These are phyloP conservation scores for Apophysomyces ossiformis DNA, from an alignment of 371 early-diverging fungal species.

Conservation along the genomic window DNA sequence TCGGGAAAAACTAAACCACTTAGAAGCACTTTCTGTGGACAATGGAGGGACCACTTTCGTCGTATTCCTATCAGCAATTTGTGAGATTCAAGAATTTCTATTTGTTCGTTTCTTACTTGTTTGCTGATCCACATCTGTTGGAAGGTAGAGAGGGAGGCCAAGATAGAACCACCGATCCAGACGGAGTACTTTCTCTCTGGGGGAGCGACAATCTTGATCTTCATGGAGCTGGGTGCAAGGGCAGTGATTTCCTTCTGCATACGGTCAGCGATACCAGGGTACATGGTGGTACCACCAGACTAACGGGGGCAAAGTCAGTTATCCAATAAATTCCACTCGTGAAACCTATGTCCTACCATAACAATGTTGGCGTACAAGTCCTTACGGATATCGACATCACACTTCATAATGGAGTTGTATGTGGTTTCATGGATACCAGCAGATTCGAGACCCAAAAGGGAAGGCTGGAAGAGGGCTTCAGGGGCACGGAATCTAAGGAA, in stretches of 20 bases:
- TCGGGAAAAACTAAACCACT: conserved; percentile 28
- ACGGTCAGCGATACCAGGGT: conserved; percentile 97
- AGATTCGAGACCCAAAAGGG: conserved; percentile 90
- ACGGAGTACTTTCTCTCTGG: conserved; percentile 99
- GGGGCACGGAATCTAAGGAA: conserved; percentile 91
- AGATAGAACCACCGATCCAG: conserved; percentile 99
- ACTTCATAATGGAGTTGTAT: conserved; percentile 97
- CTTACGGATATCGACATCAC: conserved; percentile 98
- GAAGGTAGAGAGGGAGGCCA: conserved; percentile 99
- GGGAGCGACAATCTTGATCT: conserved; percentile 99
- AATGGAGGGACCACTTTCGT: conserved; percentile 97
- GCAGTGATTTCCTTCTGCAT: conserved; percentile 99
- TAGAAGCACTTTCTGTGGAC: conserved; percentile 99
- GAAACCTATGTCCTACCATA: conserved; percentile 39
- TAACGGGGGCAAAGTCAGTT: conserved; percentile 17
- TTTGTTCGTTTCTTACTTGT: conserved; percentile 17
- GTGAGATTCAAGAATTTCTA: background rate
- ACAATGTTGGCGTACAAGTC: conserved; percentile 97
- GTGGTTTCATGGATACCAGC: conserved; percentile 95
- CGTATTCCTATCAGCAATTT: conserved; percentile 85
- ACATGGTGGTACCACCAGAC: conserved; percentile 91
- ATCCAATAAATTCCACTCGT: background rate
- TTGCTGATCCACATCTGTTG: conserved; percentile 60
- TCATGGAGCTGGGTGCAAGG: conserved; percentile 98
- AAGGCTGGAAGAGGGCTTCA: conserved; percentile 99